Evolutionary conservation across 2,329 filamentous ascomycete genomes (phyloP), one percentile per base, ranked within the genome.

Genomic region (Fusarium mangiferae): DNA sequence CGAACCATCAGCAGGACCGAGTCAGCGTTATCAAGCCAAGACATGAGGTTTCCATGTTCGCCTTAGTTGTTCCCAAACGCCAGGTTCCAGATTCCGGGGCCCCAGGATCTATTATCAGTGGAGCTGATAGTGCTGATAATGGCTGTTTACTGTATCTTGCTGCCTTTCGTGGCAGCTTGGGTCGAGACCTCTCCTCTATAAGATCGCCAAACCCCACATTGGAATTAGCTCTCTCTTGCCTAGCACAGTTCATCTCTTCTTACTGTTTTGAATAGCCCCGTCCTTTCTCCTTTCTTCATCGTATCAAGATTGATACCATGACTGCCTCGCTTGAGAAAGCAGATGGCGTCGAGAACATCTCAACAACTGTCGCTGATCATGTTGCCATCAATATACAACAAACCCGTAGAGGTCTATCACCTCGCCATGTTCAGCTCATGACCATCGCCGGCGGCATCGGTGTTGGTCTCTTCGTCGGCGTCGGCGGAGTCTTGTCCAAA

Each of bases 211-310:
- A 33, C 46, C 28, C 28, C 28, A 49, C 15, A 33, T 33, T 49
- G 28, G 0, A 33, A 4, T 49, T 7, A 33, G 28, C 28, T 30
- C 28, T 3, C 28, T 30, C 28, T 30, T 30, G 3, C 10, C 28
- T 30, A 30, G 3, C 8, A 30, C 3, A 30, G 28, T 30, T 30
- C 28, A 10, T 30, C 3, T 30, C 28, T 30, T 10, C 28, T 30
- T 2, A 30, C 28, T 13, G 14, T n/a, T 24, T 3, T 8, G 33
- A 15, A 49, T 1, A 7, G 0, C 20, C 18, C 0, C 8, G 15
- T 7, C 0, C 10, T 3, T 1, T 22, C 14, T n/a, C n/a, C 20
- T 49, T 6, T 5, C 15, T 33, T 0, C 22, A 18, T 49, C 2
- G 46, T 33, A 33, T 49, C 46, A 33, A 33, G 28, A 5, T 2